Conservation (phyloP, 345 rosid species). For the Camelina laxa region DNA sequence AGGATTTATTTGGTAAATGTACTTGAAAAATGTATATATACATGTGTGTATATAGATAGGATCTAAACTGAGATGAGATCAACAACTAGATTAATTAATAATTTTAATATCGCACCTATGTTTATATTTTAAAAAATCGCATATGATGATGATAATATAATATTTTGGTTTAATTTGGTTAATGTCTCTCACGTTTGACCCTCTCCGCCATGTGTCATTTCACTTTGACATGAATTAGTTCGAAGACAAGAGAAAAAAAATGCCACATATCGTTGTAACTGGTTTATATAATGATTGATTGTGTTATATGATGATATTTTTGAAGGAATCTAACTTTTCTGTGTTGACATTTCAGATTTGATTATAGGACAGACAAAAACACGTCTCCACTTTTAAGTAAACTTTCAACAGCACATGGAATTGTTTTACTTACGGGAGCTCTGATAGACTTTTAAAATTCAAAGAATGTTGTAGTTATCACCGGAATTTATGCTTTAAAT, state of each 20-base stretch:
- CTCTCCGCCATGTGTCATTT: slow-evolving; percentile 18
- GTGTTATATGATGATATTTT: background rate
- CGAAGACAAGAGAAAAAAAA: no score
- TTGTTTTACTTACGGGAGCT: background rate
- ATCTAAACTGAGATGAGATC: background rate
- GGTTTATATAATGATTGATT: background rate
- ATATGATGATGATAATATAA: no score
- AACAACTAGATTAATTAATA: background rate
- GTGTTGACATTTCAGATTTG: slow-evolving; percentile 12
- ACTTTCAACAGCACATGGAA: background rate
- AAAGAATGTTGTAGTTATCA: no score
- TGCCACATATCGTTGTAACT: background rate
- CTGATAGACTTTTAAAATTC: no score
- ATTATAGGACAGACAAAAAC: background rate
- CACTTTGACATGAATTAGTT: background rate
- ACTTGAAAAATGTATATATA: no score
- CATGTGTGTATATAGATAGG: background rate
- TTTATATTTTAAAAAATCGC: no score
- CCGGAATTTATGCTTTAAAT: background rate
- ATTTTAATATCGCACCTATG: no score
- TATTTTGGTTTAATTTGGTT: background rate
- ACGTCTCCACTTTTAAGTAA: slow-evolving; percentile 11
- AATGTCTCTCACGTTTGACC: slow-evolving; percentile 6
- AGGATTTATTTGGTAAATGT: no score
- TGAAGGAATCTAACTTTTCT: background rate